Conservation (phyloP, 192 early-diverging fungal species). For the Paraglomus occultum region DNA sequence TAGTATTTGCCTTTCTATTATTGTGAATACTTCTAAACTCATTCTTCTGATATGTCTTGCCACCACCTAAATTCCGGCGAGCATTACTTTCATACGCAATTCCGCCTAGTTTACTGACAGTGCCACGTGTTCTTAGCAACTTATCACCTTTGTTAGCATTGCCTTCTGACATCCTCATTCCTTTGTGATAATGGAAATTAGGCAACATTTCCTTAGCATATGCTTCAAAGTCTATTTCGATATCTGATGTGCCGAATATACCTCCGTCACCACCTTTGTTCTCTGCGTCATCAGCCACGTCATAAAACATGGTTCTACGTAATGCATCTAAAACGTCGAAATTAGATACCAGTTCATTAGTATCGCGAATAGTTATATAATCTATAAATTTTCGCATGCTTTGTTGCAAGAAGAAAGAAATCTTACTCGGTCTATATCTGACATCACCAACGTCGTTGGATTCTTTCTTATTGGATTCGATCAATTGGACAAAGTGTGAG, state of each 20-base stretch:
- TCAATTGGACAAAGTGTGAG: too few relatives aligned
- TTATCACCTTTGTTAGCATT: constrained; percentile 20
- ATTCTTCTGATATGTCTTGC: constrained; percentile 36
- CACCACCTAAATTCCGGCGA: constrained; percentile 34
- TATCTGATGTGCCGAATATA: constrained; percentile 25
- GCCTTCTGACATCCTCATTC: constrained; percentile 22
- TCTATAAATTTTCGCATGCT: too few relatives aligned
- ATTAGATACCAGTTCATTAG: too few relatives aligned
- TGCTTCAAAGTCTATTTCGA: constrained; percentile 28
- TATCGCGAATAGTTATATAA: too few relatives aligned
- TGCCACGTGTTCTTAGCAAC: constrained; percentile 10
- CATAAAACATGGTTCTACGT: constrained; percentile 14
- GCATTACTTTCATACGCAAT: constrained; percentile 31
- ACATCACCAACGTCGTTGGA: too few relatives aligned
- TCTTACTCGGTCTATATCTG: too few relatives aligned
- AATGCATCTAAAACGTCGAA: too few relatives aligned
- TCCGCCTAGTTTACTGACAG: constrained; percentile 26
- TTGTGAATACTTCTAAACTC: constrained; percentile 38
- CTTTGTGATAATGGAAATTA: constrained; percentile 31
- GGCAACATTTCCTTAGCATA: constrained; percentile 32
- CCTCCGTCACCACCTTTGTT: constrained; percentile 22
- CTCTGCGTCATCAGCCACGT: constrained; percentile 27
- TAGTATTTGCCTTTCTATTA: constrained; percentile 33
- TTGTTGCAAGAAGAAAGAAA: too few relatives aligned
- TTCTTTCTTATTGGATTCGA: too few relatives aligned